Percentiles rank a stretch among this genome's conserved stretches.
Conservation (phyloP, 352 stramenopile genomes). For the Phytophthora sp. region DNA sequence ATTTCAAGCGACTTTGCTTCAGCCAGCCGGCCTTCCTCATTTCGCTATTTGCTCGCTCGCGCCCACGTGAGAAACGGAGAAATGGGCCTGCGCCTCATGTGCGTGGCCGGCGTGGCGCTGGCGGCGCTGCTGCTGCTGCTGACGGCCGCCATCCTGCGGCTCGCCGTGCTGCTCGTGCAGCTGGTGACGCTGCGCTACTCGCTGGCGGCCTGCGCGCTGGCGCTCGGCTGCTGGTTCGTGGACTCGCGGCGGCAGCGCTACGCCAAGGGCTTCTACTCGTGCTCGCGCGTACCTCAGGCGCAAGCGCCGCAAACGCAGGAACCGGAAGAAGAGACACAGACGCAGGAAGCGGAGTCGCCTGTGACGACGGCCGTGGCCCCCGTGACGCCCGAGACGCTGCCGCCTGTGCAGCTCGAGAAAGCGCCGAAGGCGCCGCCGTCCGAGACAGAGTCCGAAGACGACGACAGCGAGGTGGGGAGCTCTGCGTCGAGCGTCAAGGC, state of each 20-base stretch:
- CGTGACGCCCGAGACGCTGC: slow-evolving; percentile 10
- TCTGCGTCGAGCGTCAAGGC: background rate
- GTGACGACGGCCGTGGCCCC: slow-evolving; percentile 3
- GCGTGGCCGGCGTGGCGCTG: slow-evolving; percentile 12
- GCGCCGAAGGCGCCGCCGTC: slow-evolving; percentile 34
- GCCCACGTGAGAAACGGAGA: background rate
- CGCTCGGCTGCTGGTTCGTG: slow-evolving; percentile 25
- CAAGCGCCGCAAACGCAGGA: background rate
- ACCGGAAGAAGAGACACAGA: slow-evolving; percentile 1
- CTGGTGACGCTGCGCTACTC: slow-evolving; percentile 34
- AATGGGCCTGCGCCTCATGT: slow-evolving; percentile 27
- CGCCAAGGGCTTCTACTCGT: slow-evolving; percentile 38
- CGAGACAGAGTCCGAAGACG: slow-evolving; percentile 63
- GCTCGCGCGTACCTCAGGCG: slow-evolving; percentile 20
- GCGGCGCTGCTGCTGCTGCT: slow-evolving; percentile 22
- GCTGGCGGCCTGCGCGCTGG: slow-evolving; percentile 11
- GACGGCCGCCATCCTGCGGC: slow-evolving; percentile 16
- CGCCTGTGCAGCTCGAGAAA: slow-evolving; percentile 24
- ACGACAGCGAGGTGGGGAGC: slow-evolving; percentile 38
- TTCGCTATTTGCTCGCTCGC: background rate
- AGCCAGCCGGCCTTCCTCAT: background rate
- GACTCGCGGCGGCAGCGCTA: slow-evolving; percentile 29
- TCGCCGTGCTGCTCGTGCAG: slow-evolving; percentile 24
- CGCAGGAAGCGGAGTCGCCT: background rate
- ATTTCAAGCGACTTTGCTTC: background rate